Base-by-base conservation (phyloP, 495 filamentous ascomycete genomes). In the Talaromyces trachyspermus region DNA sequence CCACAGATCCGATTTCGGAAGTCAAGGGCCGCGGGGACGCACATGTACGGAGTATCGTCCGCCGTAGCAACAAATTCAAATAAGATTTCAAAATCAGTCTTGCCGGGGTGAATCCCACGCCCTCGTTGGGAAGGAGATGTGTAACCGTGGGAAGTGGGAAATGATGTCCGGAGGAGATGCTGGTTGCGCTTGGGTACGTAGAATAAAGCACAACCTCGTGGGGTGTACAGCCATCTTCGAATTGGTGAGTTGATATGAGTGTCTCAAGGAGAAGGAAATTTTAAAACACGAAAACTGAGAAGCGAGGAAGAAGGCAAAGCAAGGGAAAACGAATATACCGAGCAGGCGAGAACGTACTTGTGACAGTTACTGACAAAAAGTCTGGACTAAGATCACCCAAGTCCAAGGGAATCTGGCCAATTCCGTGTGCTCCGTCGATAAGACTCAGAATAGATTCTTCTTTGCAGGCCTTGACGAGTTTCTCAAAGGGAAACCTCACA, bases 321-420 rank as follows among this genome's bases (percentile, higher is more conserved):
- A n/a, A n/a, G n/a, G n/a, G n/a, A 37, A n/a, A n/a, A 17, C 5
- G 6, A 12, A 37, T 17, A 12, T 12, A 17, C 8, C 19, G 14
- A 37, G 10, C 8, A 37, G 33, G 14, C 2, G 24, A 20, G n/a
- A 26, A 52, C 65, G 48, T 66, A 80, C 78, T 96, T 97, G 64
- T 96, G 88, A 54, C 78, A 80, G 58, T 95, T 95, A 18, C 71
- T 80, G 7, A 88, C 75, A 95, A 81, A 62, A 95, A 96, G 52
- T 96, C 89, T 0, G 86, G 80, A 27, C 82, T 71, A n/a, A 88
- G 60, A 18, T 51, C 58, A 0, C 54, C 54, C 17, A 95, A 65
- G 53, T 89, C 74, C 12, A 96, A 64, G 2, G 68, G 68, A 15
- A 95, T 74, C 46, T 89, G 81, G 1, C 90, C 90, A 25, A 95